Evolutionary conservation across 148 eudicot species (phyloP), one percentile per base, ranked within the genome.

Genomic region (Chenopodium quinoa): DNA sequence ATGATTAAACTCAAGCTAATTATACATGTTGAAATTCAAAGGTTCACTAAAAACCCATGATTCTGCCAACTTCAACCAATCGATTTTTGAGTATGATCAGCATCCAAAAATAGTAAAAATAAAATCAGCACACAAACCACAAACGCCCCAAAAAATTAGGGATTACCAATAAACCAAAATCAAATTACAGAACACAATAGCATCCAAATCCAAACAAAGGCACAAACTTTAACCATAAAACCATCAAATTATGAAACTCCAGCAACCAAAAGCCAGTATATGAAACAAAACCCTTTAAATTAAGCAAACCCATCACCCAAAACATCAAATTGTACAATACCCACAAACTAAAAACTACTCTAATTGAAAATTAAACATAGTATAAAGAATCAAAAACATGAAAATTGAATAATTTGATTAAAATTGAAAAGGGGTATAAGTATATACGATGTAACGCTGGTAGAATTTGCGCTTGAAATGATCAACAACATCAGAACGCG

Each of bases 401-500:
- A 47, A 47, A 46, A 0, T 9, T 1, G 20, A 72, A 46, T 13
- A 54, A 58, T 81, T 75, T 3, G 56, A 65, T 50, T 52, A 2
- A n/a, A 75, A 56, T 50, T 50, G 14, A 76, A 63, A 46, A 85
- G 82, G 34, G 6, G 17, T 5, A 4, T 47, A 34, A 54, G 12
- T 10, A 1, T n/a, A 67, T 81, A 97, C 99, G 37, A 97, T 92
- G 88, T 87, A 97, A 40, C 99, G 99, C 87, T 97, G 98, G 75
- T 97, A 97, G 90, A 94, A 94, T 83, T 96, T 97, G 92, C 85
- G 95, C 88, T 97, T 97, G 92, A 83, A 97, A 86, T 94, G 98
- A 62, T 83, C 77, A 74, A 91, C 77, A 77, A 94, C 93, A 58
- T 90, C 93, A 83, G 89, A 80, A 71, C 94, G 92, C 73, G 99